Evolutionary conservation across 1,284 basidiomycete species (phyloP).

Genomic region (Leccinum pachyderme): DNA sequence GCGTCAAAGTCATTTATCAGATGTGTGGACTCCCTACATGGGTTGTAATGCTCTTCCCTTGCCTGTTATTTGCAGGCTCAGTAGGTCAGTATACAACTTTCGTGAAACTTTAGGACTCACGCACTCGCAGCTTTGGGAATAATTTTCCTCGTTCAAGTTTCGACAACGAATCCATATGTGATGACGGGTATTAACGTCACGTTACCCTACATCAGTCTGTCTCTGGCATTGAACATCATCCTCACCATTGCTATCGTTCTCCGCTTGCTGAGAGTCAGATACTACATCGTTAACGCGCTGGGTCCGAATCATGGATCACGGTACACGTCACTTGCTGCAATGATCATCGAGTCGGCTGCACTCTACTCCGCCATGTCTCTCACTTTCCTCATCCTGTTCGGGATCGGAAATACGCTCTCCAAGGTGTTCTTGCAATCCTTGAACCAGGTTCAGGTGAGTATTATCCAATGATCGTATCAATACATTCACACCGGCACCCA

Average conservation of each 20-base stretch:
- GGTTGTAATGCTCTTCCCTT: slow-evolving; percentile 20
- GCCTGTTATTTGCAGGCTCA: slow-evolving; percentile 17
- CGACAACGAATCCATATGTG: slow-evolving; percentile 17
- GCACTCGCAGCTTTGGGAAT: slow-evolving; percentile 8
- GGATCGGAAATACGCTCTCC: slow-evolving; percentile 13
- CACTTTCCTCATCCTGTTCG: slow-evolving; percentile 20
- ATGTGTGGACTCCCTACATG: slow-evolving; percentile 7
- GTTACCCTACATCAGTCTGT: slow-evolving; percentile 21
- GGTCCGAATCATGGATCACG: slow-evolving; percentile 15
- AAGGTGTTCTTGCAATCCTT: slow-evolving; percentile 15
- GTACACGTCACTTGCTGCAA: slow-evolving; percentile 24
- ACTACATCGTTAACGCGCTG: slow-evolving; percentile 2
- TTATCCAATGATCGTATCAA: background rate
- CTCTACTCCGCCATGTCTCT: slow-evolving; percentile 22
- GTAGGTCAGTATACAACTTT: slow-evolving; percentile 9
- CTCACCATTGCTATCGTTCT: slow-evolving; percentile 25
- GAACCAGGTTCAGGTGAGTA: slow-evolving; percentile 22
- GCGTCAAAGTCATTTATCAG: slow-evolving; percentile 28
- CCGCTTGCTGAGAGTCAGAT: slow-evolving; percentile 17
- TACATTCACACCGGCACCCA: background rate
- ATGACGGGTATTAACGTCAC: slow-evolving; percentile 17
- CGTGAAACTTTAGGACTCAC: background rate
- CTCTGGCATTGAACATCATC: slow-evolving; percentile 24
- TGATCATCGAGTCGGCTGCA: slow-evolving; percentile 23
- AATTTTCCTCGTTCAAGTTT: slow-evolving; percentile 13